phyloP scores from a whole-genome alignment of 2,329 filamentous ascomycete genomes.

The Fusarium pilosicola region DNA sequence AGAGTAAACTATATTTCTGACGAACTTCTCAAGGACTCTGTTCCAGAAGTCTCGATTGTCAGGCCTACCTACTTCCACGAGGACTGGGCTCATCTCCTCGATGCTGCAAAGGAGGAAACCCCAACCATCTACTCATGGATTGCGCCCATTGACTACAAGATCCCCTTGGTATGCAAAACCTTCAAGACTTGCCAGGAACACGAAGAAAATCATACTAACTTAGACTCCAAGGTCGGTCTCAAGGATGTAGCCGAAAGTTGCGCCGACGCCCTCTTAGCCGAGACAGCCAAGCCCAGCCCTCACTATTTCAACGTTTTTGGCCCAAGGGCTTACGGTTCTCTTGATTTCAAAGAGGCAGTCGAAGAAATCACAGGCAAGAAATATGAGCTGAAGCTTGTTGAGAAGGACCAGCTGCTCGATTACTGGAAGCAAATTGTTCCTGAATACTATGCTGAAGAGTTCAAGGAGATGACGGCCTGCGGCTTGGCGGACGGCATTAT shows the following conservation, averaged over 20 bases:
- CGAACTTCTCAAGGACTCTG: slow-evolving; percentile 29
- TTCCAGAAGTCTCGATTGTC: slow-evolving; percentile 32
- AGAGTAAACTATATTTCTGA: slow-evolving; percentile 39
- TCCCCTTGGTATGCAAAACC: slow-evolving; percentile 44
- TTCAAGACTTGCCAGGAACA: accelerated
- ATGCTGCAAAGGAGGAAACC: slow-evolving; percentile 34
- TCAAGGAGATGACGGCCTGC: slow-evolving; percentile 45
- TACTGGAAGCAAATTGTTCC: slow-evolving; percentile 42
- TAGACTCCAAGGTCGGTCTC: slow-evolving; percentile 42
- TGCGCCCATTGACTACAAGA: slow-evolving; percentile 43
- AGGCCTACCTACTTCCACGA: slow-evolving; percentile 40
- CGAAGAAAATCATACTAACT: background rate
- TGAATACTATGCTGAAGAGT: slow-evolving; percentile 34
- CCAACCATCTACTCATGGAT: slow-evolving; percentile 43
- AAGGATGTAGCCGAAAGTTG: slow-evolving; percentile 44
- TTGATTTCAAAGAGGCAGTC: slow-evolving; percentile 43
- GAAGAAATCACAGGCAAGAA: slow-evolving; percentile 43
- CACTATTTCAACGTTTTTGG: slow-evolving; percentile 44
- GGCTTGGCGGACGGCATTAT: slow-evolving; percentile 42
- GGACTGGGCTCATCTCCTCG: slow-evolving; percentile 34
- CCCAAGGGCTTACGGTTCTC: slow-evolving; percentile 42
- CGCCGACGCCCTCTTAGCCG: slow-evolving; percentile 37
- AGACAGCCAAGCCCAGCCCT: slow-evolving; percentile 8
- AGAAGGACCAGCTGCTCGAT: slow-evolving; percentile 35
- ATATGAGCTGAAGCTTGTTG: slow-evolving; percentile 37